Base-by-base conservation (phyloP, 495 filamentous ascomycete species). In the Ramalina intermedia region DNA sequence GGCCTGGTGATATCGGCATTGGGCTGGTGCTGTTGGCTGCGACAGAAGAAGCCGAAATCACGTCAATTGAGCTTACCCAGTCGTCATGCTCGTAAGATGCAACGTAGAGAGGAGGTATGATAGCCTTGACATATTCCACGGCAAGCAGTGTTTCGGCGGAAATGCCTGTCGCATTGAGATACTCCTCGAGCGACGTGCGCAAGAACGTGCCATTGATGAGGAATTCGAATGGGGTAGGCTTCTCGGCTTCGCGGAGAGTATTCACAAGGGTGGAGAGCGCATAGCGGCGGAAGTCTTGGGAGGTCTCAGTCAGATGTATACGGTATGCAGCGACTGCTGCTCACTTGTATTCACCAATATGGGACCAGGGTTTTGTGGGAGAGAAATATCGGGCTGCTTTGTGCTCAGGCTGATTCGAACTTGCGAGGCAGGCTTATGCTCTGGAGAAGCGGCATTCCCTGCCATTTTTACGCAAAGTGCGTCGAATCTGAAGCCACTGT, bases 51-150 rank as follows among this genome's bases (percentile, higher is more conserved):
- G 55, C 62, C 0, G 84, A 88, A 17, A 90, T 73, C 4, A 94
- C 78, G 58, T 95, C 86, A n/a, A 95, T 82, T n/a, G 78, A 72
- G 61, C 82, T 84, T 29, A 98, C 84, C 91, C 91, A 98, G 58
- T 96, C 90, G 58, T 96, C 88, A 61, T 96, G 88, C 67, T 94
- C 78, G 64, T 93, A 96, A 47, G 82, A 85, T 6, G 88, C 78
- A 38, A 89, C 78, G 61, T 87, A 84, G 12, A 82, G 68, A 18
- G 91, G 93, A 1, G 91, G 91, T 61, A 94, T 80, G 46, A 93
- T 68, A 46, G 87, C 88, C 50, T 87, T 81, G 7, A 94, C 86
- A 68, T 96, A 98, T 70, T 96, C 88, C 40, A 98, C 75, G 29
- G 81, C 82, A 26, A 98, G 66, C 3, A 80, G 86, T 8, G 81